Evolutionary conservation across 139 green algal species (phyloP).

Genomic region (Asterochloris erici): DNA sequence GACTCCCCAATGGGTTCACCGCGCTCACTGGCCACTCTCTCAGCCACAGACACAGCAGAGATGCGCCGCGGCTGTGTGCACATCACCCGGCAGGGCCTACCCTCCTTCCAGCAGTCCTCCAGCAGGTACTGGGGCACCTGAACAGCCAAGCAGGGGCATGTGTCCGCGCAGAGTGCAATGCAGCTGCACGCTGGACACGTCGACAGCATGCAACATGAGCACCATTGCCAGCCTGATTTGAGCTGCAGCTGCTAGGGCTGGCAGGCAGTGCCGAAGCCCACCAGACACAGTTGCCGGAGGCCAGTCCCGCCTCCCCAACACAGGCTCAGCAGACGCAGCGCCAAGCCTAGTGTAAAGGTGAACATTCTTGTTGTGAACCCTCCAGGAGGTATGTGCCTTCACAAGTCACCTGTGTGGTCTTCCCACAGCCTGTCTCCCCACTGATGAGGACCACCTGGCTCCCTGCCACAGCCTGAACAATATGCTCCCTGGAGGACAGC

Average conservation of each 20-base stretch:
- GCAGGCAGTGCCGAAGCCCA: no score
- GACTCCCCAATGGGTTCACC: constrained; percentile 64
- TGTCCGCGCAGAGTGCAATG: background rate
- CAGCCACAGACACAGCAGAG: constrained; percentile 72
- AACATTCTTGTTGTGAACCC: background rate
- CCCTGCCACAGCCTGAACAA: constrained; percentile 30
- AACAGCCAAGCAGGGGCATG: constrained; percentile 3
- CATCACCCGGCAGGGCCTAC: constrained; percentile 71
- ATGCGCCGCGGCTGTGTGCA: constrained; percentile 91
- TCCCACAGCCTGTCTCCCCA: constrained; percentile 82
- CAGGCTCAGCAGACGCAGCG: no score
- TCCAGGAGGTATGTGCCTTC: background rate
- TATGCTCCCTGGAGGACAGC: constrained; percentile 24
- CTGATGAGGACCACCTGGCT: constrained; percentile 73
- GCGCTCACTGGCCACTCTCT: constrained; percentile 72
- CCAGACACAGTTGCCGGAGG: no score
- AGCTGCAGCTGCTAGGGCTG: no score
- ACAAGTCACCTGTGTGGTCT: constrained; percentile 57
- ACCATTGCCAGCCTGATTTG: no score
- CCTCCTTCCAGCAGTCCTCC: constrained; percentile 51
- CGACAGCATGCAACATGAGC: no score
- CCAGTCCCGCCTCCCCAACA: no score
- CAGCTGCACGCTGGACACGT: background rate
- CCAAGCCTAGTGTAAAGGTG: background rate
- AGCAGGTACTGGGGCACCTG: constrained; percentile 76